Evolutionary conservation across 192 early-diverging fungal genomes (phyloP).

Genomic region (Rhizophagus prolifer): DNA sequence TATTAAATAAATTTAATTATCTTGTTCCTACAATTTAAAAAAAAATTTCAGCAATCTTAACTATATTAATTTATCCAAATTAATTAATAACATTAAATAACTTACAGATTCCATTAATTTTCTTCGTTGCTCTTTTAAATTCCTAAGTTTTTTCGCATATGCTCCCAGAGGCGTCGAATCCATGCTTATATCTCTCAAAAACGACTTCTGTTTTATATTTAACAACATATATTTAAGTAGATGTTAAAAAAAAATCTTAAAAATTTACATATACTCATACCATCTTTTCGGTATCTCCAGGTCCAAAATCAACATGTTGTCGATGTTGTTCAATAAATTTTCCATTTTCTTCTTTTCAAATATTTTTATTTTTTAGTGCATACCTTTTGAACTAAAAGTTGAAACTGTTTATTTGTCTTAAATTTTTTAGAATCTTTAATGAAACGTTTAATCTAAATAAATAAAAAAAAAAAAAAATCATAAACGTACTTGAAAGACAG

Average conservation of each 20-base stretch:
- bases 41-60: no score
- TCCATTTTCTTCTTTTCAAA: constrained; percentile 63
- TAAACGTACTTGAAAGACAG: constrained; percentile 64
- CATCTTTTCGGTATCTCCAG: constrained; percentile 49
- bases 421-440: constrained; percentile 78
- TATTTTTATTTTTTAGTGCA: neutral
- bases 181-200: constrained; percentile 4
- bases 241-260: neutral
- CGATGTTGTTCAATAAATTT: constrained; percentile 75
- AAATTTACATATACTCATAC: constrained; percentile 9
- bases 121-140: constrained; percentile 19
- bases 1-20: no score
- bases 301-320: constrained; percentile 61
- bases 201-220: neutral
- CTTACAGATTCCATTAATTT: constrained; percentile 2
- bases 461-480: neutral
- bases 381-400: constrained; percentile 80
- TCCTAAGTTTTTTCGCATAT: constrained; percentile 8
- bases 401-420: constrained; percentile 78
- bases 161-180: constrained; percentile 20
- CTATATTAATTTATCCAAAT: no score
- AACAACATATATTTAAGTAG: neutral
- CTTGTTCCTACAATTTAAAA: no score
- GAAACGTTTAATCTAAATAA: constrained; percentile 66
- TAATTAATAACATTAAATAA: no score